These are phyloP conservation scores for Mycena citricolor DNA, from an alignment of 1,284 basidiomycete species.

Conservation along the genomic window DNA sequence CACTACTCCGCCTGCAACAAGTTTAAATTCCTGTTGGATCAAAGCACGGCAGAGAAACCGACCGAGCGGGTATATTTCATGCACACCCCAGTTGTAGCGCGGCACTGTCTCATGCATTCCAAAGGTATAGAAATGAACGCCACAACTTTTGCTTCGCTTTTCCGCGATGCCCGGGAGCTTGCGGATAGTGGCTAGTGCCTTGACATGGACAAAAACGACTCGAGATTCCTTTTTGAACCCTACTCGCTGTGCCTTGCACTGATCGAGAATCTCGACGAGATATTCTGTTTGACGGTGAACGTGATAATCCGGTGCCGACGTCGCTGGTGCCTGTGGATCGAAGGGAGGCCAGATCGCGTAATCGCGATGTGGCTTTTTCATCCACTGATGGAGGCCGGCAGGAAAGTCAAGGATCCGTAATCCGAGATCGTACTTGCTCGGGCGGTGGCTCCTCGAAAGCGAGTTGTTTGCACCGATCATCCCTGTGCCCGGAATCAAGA, in stretches of 20 bases:
- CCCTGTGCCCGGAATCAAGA: slow-evolving; percentile 49
- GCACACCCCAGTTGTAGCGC: slow-evolving; percentile 53
- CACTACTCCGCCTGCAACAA: slow-evolving; percentile 56
- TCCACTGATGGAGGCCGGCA: slow-evolving; percentile 39
- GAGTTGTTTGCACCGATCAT: slow-evolving; percentile 3
- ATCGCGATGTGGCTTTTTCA: slow-evolving; percentile 33
- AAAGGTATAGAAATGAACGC: slow-evolving; percentile 62
- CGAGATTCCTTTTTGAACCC: slow-evolving; percentile 42
- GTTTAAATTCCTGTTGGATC: slow-evolving; percentile 19
- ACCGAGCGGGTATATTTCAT: slow-evolving; percentile 68
- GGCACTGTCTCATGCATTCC: slow-evolving; percentile 56
- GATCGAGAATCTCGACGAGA: slow-evolving; percentile 45
- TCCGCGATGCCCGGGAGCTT: slow-evolving; percentile 47
- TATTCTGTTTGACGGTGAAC: slow-evolving; percentile 41
- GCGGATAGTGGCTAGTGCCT: slow-evolving; percentile 47
- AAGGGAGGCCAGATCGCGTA: slow-evolving; percentile 38
- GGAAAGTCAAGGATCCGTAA: slow-evolving; percentile 49
- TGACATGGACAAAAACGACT: slow-evolving; percentile 65
- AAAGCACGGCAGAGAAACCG: slow-evolving; percentile 21
- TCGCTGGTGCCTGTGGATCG: slow-evolving; percentile 22
- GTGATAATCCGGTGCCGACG: slow-evolving; percentile 22
- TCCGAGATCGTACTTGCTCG: slow-evolving; percentile 39
- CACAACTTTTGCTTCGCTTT: slow-evolving; percentile 40
- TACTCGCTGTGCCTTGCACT: slow-evolving; percentile 39
- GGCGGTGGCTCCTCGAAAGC: slow-evolving; percentile 23